Percentiles rank a stretch among this genome's conserved stretches.
phyloP scores from a whole-genome alignment of 257 asterid species.

The Linderniella brevidens region DNA sequence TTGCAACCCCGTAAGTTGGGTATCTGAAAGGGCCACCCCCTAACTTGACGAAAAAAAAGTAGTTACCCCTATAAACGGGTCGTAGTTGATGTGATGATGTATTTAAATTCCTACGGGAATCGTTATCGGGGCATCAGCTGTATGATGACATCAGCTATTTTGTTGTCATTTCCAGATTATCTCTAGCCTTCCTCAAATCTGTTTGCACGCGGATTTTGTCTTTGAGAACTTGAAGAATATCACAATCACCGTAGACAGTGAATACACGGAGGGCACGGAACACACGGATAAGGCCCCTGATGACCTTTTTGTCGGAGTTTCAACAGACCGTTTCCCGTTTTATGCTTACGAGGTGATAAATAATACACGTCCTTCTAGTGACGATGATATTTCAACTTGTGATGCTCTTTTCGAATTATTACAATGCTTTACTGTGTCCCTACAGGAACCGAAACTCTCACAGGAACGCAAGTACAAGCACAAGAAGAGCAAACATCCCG shows the following conservation, averaged over 20 bases:
- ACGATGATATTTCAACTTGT: too few species aligned
- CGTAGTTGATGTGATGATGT: too few species aligned
- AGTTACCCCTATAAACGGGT: too few species aligned
- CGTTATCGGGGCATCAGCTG: too few species aligned
- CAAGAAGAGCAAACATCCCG: slow-evolving; percentile 3
- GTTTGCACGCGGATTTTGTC: slow-evolving; percentile 5
- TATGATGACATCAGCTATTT: not conserved
- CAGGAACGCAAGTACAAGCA: slow-evolving; percentile 5
- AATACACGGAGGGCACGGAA: slow-evolving; percentile 12
- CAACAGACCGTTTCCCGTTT: slow-evolving; percentile 10
- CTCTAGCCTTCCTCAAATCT: slow-evolving; percentile 15
- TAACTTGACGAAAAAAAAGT: too few species aligned
- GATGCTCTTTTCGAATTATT: too few species aligned
- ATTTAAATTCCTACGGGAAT: too few species aligned
- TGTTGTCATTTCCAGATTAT: slow-evolving; percentile 16
- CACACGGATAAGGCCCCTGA: slow-evolving; percentile 7
- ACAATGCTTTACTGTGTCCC: too few species aligned
- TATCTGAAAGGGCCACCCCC: too few species aligned
- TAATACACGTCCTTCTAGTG: too few species aligned
- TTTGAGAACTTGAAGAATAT: slow-evolving; percentile 34
- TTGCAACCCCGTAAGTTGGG: too few species aligned
- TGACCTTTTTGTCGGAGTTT: slow-evolving; percentile 3
- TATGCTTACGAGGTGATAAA: slow-evolving; percentile 18
- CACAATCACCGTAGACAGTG: slow-evolving; percentile 20
- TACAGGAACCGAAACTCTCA: slow-evolving; percentile 12